These are phyloP conservation scores for Acarospora socialis DNA, from an alignment of 2,329 filamentous ascomycete genomes.

Conservation along the genomic window DNA sequence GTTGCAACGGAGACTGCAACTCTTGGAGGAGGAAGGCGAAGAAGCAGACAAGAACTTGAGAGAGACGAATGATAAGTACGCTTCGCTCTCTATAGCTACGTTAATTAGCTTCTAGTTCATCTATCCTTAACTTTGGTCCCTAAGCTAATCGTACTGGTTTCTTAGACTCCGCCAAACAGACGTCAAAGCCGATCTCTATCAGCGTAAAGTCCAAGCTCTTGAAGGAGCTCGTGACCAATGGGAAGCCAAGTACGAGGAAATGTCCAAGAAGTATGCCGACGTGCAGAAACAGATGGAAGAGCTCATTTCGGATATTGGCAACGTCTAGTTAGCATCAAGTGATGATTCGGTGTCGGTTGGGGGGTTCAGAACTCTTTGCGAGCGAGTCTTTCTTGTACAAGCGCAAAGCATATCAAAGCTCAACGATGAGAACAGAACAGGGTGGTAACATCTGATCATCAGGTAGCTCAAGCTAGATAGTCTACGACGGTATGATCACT, in stretches of 20 bases:
- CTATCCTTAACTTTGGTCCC: too few relatives aligned
- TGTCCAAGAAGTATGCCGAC: slow-evolving; percentile 72
- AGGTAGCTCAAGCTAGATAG: too few relatives aligned
- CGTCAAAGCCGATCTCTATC: slow-evolving; percentile 97
- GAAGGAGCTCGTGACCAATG: slow-evolving; percentile 84
- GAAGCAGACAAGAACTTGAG: slow-evolving; percentile 90
- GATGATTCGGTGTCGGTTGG: too few relatives aligned
- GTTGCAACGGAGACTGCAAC: slow-evolving; percentile 79
- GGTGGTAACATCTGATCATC: too few relatives aligned
- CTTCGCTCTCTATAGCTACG: slow-evolving; percentile 16
- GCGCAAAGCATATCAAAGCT: too few relatives aligned
- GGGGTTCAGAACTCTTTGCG: too few relatives aligned
- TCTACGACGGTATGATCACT: too few relatives aligned
- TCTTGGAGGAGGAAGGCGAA: slow-evolving; percentile 96
- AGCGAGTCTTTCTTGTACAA: too few relatives aligned
- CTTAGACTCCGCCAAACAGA: slow-evolving; percentile 92
- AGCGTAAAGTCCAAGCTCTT: slow-evolving; percentile 96
- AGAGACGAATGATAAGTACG: slow-evolving; percentile 97
- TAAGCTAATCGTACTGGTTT: too few relatives aligned
- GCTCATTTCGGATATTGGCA: slow-evolving; percentile 81
- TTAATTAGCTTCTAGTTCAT: too few relatives aligned
- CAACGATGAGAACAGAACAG: too few relatives aligned
- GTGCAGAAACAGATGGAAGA: slow-evolving; percentile 85
- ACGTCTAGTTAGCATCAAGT: slow-evolving; percentile 63
- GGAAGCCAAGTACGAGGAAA: slow-evolving; percentile 97